Evolutionary conservation across 2,329 filamentous ascomycete genomes (phyloP), one percentile per base, ranked within the genome.

Genomic region (Hymenoscyphus occultus): DNA sequence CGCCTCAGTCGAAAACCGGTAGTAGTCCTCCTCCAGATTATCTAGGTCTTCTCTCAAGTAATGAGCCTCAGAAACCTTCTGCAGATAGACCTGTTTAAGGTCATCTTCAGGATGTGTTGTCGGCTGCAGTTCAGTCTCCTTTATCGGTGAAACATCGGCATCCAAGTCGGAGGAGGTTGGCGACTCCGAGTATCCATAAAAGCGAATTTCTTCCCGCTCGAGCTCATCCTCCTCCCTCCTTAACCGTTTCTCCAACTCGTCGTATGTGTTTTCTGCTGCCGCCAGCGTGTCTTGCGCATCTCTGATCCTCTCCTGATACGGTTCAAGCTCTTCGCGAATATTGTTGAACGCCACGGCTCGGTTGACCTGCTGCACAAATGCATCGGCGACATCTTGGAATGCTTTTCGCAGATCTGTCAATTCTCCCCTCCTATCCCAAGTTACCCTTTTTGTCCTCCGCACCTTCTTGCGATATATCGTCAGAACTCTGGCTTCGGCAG

Each of bases 171-270:
- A 54, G 12, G 28, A 19, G 6, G 64, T 39, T 12, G 61, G 16
- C 13, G 66, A 61, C 12, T 70, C 62, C 39, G 68, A 61, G 51
- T 63, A 39, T 1, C 59, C 60, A 56, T 71, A 71, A 67, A 70
- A 71, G 22, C 65, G 62, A 7, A 64, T 39, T 64, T 73, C 71
- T 54, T 72, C 69, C 45, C 68, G 56, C 48, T 72, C 70, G 0
- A 71, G 61, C 12, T 68, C 64, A 22, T 65, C 28, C 54, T 71
- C 70, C 40, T 71, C 69, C 7, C 63, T 51, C 3, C 65, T 62
- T n/a, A 72, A 61, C 16, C 60, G 57, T 14, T 39, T 61, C 39
- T 71, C 71, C 13, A 71, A 48, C 16, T 12, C 45, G 39, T 67
- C 69, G 45, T 70, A 67, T 19, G 51, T 59, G 54, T 69, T 57